Base-by-base conservation (phyloP, 1,139 yeast genomes). In the Kurtzmaniella quercitrusa region DNA sequence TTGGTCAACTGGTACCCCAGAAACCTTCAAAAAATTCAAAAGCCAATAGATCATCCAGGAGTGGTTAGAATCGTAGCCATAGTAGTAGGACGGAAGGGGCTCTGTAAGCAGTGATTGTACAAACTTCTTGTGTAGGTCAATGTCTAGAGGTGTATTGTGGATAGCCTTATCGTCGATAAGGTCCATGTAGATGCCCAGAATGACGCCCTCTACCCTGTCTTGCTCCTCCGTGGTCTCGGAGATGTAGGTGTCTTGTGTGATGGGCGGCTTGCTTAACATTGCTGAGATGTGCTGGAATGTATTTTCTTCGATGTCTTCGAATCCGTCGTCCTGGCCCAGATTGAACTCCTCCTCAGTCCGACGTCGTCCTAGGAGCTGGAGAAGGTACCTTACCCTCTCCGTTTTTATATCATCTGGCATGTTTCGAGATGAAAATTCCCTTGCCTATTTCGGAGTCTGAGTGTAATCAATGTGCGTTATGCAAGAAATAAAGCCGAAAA, bases 11-110 rank as follows among this genome's bases (percentile, higher is more conserved):
- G 45, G 23, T 8, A 17, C 23, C 17, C 42, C 38, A 14, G 15
- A n/a, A 3, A 36, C 11, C 14, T 21, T 19, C 14, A 36, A 19
- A 15, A 90, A 71, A 58, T 89, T 90, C 37, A 78, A 56, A 2
- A 85, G 64, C 98, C 98, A 93, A 61, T 87, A 91, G 2, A 85
- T 50, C 61, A 93, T 66, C 98, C 98, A 94, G 0, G 96, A 83
- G 49, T 86, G 91, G 19, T 95, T 86, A 0, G 97, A 93, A 62
- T 93, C 98, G 40, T 88, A 68, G 0, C 69, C 65, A 41, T 66
- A 62, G 62, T 72, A 77, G 38, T 63, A 56, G 2, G 60, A 52
- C 0, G 90, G 85, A 24, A 86, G 70, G 24, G 73, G 68, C 24
- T 59, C 62, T 17, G 48, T 52, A 19, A 86, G 63, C 39, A 72